Percentiles rank a stretch among this genome's conserved stretches.
phyloP scores from a whole-genome alignment of 352 stramenopile genomes.

The Pseudoperonospora humuli region DNA sequence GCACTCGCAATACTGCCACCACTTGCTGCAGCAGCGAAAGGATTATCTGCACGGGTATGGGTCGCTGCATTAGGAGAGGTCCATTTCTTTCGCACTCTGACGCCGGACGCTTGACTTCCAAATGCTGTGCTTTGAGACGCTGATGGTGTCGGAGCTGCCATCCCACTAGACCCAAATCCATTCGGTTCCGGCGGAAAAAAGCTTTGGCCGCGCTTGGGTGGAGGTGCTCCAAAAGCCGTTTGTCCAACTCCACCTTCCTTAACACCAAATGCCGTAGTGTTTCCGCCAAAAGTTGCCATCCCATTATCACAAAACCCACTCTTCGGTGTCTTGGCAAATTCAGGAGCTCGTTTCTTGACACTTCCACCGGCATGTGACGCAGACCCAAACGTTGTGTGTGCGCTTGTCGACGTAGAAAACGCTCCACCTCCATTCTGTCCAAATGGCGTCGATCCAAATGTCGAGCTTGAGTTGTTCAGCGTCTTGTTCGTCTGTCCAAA shows the following conservation, averaged over 20 bases:
- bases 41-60: slow-evolving; percentile 12
- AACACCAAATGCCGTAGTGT: slow-evolving; percentile 2
- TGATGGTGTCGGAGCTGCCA: slow-evolving; percentile 5
- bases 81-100: slow-evolving; percentile 22
- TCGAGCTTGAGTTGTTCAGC: slow-evolving; percentile 4
- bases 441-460: slow-evolving; percentile 15
- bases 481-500: slow-evolving; percentile 22
- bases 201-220: slow-evolving; percentile 8
- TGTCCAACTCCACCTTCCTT: slow-evolving; percentile 17
- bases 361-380: slow-evolving; percentile 12
- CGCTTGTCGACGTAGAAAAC: slow-evolving; percentile 1
- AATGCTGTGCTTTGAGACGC: slow-evolving; percentile 22
- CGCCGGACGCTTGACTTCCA: slow-evolving; percentile 15
- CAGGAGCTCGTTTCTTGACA: slow-evolving; percentile 8
- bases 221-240: slow-evolving; percentile 10
- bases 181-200: slow-evolving; percentile 9
- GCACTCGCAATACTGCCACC: neutral
- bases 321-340: slow-evolving; percentile 7
- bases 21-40: slow-evolving; percentile 13
- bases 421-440: slow-evolving; percentile 4
- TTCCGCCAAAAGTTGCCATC: slow-evolving; percentile 8
- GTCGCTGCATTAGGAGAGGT: slow-evolving; percentile 8
- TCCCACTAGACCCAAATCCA: slow-evolving; percentile 11
- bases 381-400: slow-evolving; percentile 23
- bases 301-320: slow-evolving; percentile 9